Evolutionary conservation across 371 early-diverging fungal species (phyloP).

Genomic region (Lichtheimia corymbifera): DNA sequence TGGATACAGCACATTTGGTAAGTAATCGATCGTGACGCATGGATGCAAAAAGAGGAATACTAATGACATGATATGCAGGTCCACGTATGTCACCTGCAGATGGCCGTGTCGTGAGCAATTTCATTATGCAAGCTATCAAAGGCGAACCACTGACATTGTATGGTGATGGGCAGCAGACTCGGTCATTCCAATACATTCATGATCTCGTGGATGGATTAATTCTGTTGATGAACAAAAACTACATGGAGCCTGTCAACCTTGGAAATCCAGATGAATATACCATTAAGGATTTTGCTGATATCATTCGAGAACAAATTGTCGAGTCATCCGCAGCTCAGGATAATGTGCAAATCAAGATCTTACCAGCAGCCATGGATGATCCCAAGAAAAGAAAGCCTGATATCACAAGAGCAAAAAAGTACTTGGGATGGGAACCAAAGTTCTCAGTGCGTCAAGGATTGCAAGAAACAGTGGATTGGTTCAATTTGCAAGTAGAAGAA

Average conservation of each 20-base stretch:
- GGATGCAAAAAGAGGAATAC: background rate
- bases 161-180: slow-evolving; percentile 83
- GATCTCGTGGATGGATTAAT: slow-evolving; percentile 88
- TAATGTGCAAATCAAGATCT: slow-evolving; percentile 62
- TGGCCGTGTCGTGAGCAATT: slow-evolving; percentile 90
- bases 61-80: slow-evolving; percentile 40
- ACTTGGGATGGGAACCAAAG: slow-evolving; percentile 77
- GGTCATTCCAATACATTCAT: slow-evolving; percentile 89
- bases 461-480: slow-evolving; percentile 86
- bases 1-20: slow-evolving; percentile 25
- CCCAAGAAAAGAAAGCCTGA: slow-evolving; percentile 84
- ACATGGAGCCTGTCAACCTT: slow-evolving; percentile 78
- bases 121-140: slow-evolving; percentile 83
- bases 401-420: slow-evolving; percentile 68
- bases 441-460: slow-evolving; percentile 80
- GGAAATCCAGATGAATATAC: slow-evolving; percentile 91
- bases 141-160: slow-evolving; percentile 81
- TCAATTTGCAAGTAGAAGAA: slow-evolving; percentile 50
- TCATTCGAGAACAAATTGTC: slow-evolving; percentile 71
- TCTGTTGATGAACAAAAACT: slow-evolving; percentile 74
- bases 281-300: slow-evolving; percentile 78
- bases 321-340: slow-evolving; percentile 29
- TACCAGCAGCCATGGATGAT: slow-evolving; percentile 78
- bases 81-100: slow-evolving; percentile 90
- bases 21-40: background rate